These are phyloP conservation scores for Penicillium olsonii DNA, from an alignment of 2,329 filamentous ascomycete species.

Conservation along the genomic window DNA sequence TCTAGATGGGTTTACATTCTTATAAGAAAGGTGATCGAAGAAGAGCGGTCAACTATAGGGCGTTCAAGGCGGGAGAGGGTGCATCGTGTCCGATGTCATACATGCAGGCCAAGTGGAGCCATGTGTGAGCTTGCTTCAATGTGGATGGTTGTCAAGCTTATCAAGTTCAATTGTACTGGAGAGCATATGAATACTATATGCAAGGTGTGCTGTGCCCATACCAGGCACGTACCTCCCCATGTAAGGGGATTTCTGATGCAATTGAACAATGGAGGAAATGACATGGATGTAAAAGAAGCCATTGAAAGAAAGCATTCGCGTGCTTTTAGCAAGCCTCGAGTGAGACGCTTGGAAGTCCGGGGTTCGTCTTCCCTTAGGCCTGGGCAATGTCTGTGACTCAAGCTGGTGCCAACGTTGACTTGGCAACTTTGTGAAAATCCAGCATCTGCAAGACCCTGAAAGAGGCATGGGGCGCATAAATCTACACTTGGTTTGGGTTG, in stretches of 20 bases:
- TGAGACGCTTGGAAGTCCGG: no score
- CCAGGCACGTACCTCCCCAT: not conserved
- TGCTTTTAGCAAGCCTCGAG: no score
- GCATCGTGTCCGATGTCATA: slow-evolving; percentile 9
- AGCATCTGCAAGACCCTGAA: no score
- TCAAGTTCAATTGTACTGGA: not conserved
- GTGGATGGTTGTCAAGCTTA: not conserved
- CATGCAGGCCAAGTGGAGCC: slow-evolving; percentile 7
- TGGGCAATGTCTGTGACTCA: no score
- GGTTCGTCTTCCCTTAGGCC: no score
- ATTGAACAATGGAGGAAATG: not conserved
- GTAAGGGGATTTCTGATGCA: not conserved
- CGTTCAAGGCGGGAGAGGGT: not conserved
- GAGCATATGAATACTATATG: not conserved
- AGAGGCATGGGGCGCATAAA: no score
- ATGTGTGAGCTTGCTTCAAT: not conserved
- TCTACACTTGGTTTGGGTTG: no score
- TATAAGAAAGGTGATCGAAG: not conserved
- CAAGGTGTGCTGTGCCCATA: not conserved
- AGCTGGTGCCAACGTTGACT: no score
- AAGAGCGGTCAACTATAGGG: slow-evolving; percentile 8
- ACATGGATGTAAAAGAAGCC: not conserved
- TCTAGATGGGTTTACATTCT: not conserved
- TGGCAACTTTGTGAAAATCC: no score
- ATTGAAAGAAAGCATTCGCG: no score